Conservation (phyloP, 2,329 filamentous ascomycete species). For the Penicillium sp. region DNA sequence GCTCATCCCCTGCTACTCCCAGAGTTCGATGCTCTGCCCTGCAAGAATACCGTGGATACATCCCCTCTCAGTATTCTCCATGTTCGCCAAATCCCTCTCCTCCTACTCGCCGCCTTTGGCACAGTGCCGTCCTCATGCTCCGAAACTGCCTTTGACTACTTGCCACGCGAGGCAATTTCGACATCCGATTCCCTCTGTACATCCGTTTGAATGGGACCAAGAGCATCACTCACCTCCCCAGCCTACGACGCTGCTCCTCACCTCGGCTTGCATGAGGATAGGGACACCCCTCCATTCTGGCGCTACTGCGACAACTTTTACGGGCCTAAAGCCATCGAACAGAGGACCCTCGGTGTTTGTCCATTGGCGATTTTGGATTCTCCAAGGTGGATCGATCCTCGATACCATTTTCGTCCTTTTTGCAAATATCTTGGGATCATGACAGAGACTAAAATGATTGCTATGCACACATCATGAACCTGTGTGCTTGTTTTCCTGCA, state of each 20-base stretch:
- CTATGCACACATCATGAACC: slow-evolving; percentile 22
- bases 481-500: slow-evolving; percentile 22
- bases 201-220: slow-evolving; percentile 11
- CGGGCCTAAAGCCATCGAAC: slow-evolving; percentile 27
- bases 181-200: slow-evolving; percentile 9
- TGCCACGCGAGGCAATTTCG: slow-evolving; percentile 5
- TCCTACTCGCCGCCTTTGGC: slow-evolving; percentile 14
- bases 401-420: slow-evolving; percentile 15
- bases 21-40: slow-evolving; percentile 27
- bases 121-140: slow-evolving; percentile 13
- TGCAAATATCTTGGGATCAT: slow-evolving; percentile 16
- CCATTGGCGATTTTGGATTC: slow-evolving; percentile 11
- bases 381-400: slow-evolving; percentile 8
- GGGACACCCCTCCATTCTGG: slow-evolving; percentile 10
- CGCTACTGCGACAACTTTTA: slow-evolving; percentile 18
- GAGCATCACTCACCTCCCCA: slow-evolving; percentile 5
- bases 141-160: slow-evolving; percentile 9
- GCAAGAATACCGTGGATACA: slow-evolving; percentile 22
- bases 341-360: slow-evolving; percentile 14
- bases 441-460: slow-evolving; percentile 26
- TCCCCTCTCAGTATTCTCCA: slow-evolving; percentile 17
- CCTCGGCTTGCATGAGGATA: slow-evolving; percentile 12
- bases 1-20: slow-evolving; percentile 15
- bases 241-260: slow-evolving; percentile 11
- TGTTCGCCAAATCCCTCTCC: slow-evolving; percentile 15